Percentiles rank a stretch among this genome's conserved stretches.
Evolutionary conservation across 169 alveolate species (phyloP).

Genomic region (Eimeria praecox): DNA sequence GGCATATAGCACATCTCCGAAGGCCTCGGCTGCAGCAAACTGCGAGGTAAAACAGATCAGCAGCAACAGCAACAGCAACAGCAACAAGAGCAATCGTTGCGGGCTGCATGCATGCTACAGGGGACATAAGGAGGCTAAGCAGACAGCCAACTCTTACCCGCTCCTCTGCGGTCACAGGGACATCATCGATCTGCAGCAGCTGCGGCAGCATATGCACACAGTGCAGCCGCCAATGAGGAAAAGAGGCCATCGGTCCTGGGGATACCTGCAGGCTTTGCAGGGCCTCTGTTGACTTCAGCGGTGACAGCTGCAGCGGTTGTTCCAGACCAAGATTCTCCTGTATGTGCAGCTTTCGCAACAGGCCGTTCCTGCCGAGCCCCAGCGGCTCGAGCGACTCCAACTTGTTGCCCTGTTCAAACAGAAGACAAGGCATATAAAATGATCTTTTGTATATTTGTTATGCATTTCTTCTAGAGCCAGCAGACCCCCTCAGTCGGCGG

Average conservation of each 20-base stretch:
- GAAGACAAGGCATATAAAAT: neutral
- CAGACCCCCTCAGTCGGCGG: neutral
- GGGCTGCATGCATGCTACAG: neutral
- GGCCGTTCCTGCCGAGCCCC: slow-evolving; percentile 21
- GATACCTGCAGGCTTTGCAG: slow-evolving; percentile 46
- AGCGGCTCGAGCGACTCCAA: slow-evolving; percentile 52
- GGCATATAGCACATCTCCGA: slow-evolving; percentile 52
- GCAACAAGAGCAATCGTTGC: neutral
- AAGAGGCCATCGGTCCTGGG: slow-evolving; percentile 64
- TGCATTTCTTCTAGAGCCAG: neutral
- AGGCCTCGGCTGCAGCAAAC: slow-evolving; percentile 72
- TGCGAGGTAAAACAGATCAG: slow-evolving; percentile 11
- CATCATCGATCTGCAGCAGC: slow-evolving; percentile 58
- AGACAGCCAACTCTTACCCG: slow-evolving; percentile 33
- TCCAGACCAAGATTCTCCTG: slow-evolving; percentile 41
- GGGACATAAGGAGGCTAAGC: neutral
- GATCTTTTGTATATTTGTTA: neutral
- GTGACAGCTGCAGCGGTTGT: slow-evolving; percentile 17
- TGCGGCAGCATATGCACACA: slow-evolving; percentile 60
- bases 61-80: neutral
- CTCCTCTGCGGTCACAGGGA: slow-evolving; percentile 70
- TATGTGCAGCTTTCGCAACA: slow-evolving; percentile 53
- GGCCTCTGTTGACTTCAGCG: slow-evolving; percentile 28
- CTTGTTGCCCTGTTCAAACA: slow-evolving; percentile 56
- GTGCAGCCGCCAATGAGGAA: slow-evolving; percentile 61